Conservation (phyloP, 2,329 filamentous ascomycete species). For the Scolecobasidium constrictum region DNA sequence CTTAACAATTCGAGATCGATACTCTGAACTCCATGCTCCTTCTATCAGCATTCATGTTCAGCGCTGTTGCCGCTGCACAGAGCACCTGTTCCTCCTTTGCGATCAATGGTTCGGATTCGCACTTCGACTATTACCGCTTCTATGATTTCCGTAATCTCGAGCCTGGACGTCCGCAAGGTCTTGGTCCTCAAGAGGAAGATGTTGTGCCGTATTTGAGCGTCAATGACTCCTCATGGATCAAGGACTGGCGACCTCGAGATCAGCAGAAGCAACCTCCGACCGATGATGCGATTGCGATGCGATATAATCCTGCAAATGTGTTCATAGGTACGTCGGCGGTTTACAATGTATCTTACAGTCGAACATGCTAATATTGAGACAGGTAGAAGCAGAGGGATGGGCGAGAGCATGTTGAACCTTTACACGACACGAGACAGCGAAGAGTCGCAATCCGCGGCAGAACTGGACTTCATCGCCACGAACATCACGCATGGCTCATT, state of each 20-base stretch:
- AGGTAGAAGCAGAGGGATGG: not conserved
- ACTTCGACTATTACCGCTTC: slow-evolving; percentile 14
- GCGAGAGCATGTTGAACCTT: slow-evolving; percentile 29
- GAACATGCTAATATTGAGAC: not conserved
- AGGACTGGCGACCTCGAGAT: slow-evolving; percentile 11
- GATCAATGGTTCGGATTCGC: slow-evolving; percentile 11
- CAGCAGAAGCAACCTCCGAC: slow-evolving; percentile 7
- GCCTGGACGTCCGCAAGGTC: not conserved
- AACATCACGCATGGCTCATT: slow-evolving; percentile 38
- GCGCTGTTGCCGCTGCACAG: not conserved
- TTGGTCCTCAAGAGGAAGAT: slow-evolving; percentile 3
- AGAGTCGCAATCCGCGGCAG: slow-evolving; percentile 35
- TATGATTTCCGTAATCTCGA: slow-evolving; percentile 14
- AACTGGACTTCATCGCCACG: slow-evolving; percentile 34
- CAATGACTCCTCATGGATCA: slow-evolving; percentile 9
- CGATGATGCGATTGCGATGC: slow-evolving; percentile 8
- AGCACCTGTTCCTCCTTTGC: slow-evolving; percentile 12
- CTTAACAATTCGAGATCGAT: slow-evolving; percentile 4
- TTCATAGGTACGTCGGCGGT: slow-evolving; percentile 8
- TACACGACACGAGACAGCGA: slow-evolving; percentile 30
- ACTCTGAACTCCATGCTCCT: not conserved
- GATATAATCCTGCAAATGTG: slow-evolving; percentile 9
- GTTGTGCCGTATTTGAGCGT: no score
- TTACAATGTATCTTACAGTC: not conserved
- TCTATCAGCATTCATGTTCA: not conserved